A percentile compares a stretch with the other conserved stretches of the same genome.
Conservation (phyloP, 1,284 basidiomycete genomes). For the Trametes polyzona region DNA sequence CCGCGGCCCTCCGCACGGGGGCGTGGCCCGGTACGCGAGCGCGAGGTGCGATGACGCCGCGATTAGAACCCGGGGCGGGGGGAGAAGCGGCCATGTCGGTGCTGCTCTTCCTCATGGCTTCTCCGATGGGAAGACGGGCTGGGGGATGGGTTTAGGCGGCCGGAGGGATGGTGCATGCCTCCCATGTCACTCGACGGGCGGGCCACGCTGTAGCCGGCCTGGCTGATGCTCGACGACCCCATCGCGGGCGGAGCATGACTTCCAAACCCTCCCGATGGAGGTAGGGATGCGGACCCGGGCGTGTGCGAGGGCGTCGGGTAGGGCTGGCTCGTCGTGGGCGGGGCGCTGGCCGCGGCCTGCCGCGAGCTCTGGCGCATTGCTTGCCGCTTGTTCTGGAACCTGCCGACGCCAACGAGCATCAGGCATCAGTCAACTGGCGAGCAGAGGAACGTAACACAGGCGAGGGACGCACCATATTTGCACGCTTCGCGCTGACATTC, state of each 20-base stretch:
- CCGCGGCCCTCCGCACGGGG: constrained; percentile 13
- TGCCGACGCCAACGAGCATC: constrained; percentile 33
- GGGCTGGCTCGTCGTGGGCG: constrained; percentile 52
- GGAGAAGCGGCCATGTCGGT: constrained; percentile 24
- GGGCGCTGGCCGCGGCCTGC: constrained; percentile 51
- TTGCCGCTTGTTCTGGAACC: constrained; percentile 87
- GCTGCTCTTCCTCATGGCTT: constrained; percentile 28
- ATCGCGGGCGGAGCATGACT: constrained; percentile 16
- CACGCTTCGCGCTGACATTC: constrained; percentile 83
- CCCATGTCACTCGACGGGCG: constrained; percentile 25
- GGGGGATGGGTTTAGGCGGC: constrained; percentile 26
- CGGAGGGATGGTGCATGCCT: constrained; percentile 17
- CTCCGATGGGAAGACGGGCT: constrained; percentile 27
- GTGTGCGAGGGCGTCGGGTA: constrained; percentile 49
- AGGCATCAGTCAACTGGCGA: constrained; percentile 6
- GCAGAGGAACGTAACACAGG: constrained; percentile 17
- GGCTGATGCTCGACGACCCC: constrained; percentile 25
- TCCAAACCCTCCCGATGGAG: constrained; percentile 16
- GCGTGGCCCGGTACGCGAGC: constrained; percentile 18
- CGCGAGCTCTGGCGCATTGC: constrained; percentile 77
- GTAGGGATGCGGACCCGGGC: constrained; percentile 17
- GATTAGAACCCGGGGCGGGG: constrained; percentile 24
- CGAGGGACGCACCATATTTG: constrained; percentile 72
- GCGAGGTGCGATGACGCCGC: constrained; percentile 25
- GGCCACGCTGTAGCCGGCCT: constrained; percentile 22